Evolutionary conservation across 192 early-diverging fungal genomes (phyloP), one percentile per base, ranked within the genome.

Genomic region (Lobosporangium transversale): DNA sequence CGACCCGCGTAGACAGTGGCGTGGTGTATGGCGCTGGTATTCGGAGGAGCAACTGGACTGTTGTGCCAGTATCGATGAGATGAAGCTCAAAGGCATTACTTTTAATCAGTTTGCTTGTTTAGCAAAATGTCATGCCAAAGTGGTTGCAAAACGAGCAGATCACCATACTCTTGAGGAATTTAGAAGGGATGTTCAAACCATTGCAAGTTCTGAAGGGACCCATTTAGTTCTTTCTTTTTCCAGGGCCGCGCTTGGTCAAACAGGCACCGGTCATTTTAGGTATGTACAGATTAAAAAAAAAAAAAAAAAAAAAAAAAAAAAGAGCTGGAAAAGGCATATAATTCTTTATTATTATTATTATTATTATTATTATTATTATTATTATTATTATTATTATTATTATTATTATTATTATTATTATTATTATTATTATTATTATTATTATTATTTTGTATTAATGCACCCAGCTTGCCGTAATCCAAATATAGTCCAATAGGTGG

Each of bases 181-280:
- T 58, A 37, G 91, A 36, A 51, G 83, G 2, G 97, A 97, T 68
- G 67, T 98, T 20, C 79, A 86, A 47, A 58, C 62, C 3, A 87
- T 92, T 2, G 84, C 86, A 4, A 80, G 89, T 36, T 75, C 83
- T 5, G 84, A 89, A 54, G 93, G 94, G 33, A 70, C 83, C n/a
- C 93, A 92, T 53, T 92, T 96, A 89, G 94, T 97, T 2, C 81
- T 95, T 51, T 94, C 93, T 7, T 98, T 95, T 63, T 92, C 89
- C 2, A 84, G 95, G 11, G 78, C 82, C 12, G 70, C 83, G 0
- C 80, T 98, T 31, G 83, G 85, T 12, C 95, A 96, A 73, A 98
- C 94, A 0, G 96, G 96, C 24, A 94, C 96, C 57, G 96, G 95
- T 18, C 71, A 71, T 20, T 75, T 75, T 53, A 70, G 58, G 67